These are phyloP conservation scores for Acer saccharum DNA, from an alignment of 345 rosid genomes.

Conservation along the genomic window DNA sequence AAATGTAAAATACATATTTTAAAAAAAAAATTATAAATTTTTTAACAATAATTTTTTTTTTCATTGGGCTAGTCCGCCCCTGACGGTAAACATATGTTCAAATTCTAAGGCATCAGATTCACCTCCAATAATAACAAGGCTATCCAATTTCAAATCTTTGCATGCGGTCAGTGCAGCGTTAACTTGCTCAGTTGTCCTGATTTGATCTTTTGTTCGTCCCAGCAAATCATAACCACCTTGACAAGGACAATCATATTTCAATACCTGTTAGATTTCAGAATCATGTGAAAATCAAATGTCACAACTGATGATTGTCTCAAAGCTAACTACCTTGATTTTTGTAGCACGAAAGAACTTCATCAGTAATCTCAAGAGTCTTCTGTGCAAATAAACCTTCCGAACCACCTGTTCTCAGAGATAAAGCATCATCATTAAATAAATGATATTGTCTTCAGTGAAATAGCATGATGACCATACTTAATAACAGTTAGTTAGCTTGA, in stretches of 20 bases:
- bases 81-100: not conserved
- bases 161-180: conserved; percentile 81
- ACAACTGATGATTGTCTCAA: conserved; percentile 12
- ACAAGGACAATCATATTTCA: conserved; percentile 17
- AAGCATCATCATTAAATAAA: not conserved
- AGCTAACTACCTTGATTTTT: conserved; percentile 83
- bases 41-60: too few species aligned
- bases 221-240: conserved; percentile 96
- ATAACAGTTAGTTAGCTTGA: not conserved
- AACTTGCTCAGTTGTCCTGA: conserved; percentile 95
- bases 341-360: conserved; percentile 77
- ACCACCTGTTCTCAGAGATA: conserved; percentile 59
- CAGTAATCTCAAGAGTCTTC: conserved; percentile 83
- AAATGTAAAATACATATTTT: too few species aligned
- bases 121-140: conserved; percentile 98
- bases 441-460: not conserved
- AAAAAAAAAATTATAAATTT: too few species aligned
- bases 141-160: conserved; percentile 87
- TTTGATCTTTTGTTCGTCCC: conserved; percentile 97
- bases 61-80: too few species aligned
- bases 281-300: conserved; percentile 17
- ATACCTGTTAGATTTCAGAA: conserved; percentile 17
- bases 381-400: conserved; percentile 97
- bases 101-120: conserved; percentile 16
- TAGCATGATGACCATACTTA: not conserved